Base-by-base conservation (phyloP, 2,329 filamentous ascomycete genomes). In the Colletotrichum neosansevieriae region DNA sequence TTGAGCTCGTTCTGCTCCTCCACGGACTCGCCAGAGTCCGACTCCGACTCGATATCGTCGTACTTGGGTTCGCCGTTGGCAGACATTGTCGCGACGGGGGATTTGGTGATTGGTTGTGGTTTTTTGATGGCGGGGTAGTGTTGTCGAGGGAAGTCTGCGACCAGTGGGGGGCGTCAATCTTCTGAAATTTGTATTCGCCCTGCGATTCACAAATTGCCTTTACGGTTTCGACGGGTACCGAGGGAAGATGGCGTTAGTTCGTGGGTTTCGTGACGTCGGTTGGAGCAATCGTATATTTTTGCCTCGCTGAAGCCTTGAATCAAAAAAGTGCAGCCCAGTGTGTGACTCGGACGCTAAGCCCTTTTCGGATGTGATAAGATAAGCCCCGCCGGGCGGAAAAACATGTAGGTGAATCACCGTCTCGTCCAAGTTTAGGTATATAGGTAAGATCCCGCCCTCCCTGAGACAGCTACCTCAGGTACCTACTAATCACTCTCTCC, bases 21-120 rank as follows among this genome's bases (percentile, higher is more conserved):
- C 71, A 88, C 78, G 64, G 89, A 91, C 78, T 93, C 92, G 76
- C 83, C 87, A 57, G 86, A 88, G 77, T 87, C 86, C 58, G 87
- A 89, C 74, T 93, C 91, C 72, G 91, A 91, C 77, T 93, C 91
- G 75, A 93, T 87, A 76, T 93, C 90, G 79, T 93, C 88, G 80
- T 88, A 88, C 79, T 89, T 91, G 78, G 75, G 78, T 73, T 92
- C 89, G 67, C 84, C 86, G 83, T 84, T 84, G 77, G 82, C 80
- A 78, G 85, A 83, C 86, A 88, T 88, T 75, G 70, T 80, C 65
- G 60, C 65, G 61, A 29, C 29, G 6, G 29, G 29, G 29, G 29
- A 29, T 29, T 29, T 29, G 29, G 29, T 29, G 29, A 57, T 29
- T 19, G 10, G 11, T 72, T 58, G 19, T 38, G 19, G 57, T n/a